Evolutionary conservation across 768 basidiomycete genomes (phyloP), one percentile per base, ranked within the genome.

Genomic region (Auricularia sp.): DNA sequence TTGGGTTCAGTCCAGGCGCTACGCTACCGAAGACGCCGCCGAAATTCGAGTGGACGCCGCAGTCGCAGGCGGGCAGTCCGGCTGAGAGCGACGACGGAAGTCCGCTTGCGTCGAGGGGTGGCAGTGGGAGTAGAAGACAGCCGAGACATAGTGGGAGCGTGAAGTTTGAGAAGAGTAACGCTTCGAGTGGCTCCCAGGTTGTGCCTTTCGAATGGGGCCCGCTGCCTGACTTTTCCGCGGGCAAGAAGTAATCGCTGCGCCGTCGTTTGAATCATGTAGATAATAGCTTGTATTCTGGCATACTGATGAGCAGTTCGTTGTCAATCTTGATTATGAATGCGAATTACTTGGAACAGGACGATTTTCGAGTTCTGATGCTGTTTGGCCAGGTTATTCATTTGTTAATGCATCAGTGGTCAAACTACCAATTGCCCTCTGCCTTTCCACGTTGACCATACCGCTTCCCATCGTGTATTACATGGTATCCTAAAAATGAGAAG

Each of bases 1-100:
- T 51, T 18, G 6, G 6, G 11, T 51, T 21, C 18, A 6, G 11
- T 14, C 14, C 47, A 5, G 18, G 47, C 14, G 18, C 47, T 1
- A 58, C 47, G 47, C 21, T 51, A 7, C 47, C 47, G 21, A 51
- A 51, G 47, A 51, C 47, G 8, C 47, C 47, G 6, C 47, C 47
- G 47, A 21, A 16, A 1, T 51, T 51, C 47, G 21, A 51, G 18
- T 51, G n/a, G 66, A 70, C 51, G 78, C 76, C 53, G 77, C 74
- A 43, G 36, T 36, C 54, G 11, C 51, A 33, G 59, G 33, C 33
- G 18, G 21, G 21, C 3, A n/a, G 39, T 29, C 23, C 23, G 29
- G 47, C 21, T 36, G 29, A 23, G 14, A n/a, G 53, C 62, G 29
- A 23, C 18, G 35, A 39, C 18, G 21, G 39, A 4, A 39, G 56